These are phyloP conservation scores for Euphorbia schlechtendalii DNA, from an alignment of 441 rosid species.

Conservation along the genomic window DNA sequence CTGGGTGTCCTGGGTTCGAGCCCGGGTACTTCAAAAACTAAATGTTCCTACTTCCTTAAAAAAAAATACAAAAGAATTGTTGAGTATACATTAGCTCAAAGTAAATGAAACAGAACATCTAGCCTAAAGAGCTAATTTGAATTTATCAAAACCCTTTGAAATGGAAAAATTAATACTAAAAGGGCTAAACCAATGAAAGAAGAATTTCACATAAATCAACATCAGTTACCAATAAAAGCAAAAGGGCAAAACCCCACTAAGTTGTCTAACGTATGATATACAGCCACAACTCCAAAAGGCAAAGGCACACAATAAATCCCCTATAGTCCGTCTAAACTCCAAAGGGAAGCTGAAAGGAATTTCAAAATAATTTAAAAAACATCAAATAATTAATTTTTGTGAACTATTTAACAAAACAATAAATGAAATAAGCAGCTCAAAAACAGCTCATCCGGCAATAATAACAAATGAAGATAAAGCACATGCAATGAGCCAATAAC, in stretches of 20 bases:
- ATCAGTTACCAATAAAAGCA: neutral
- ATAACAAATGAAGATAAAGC: constrained; percentile 5
- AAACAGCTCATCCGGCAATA: neutral
- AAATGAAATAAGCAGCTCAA: neutral
- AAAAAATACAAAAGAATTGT: neutral
- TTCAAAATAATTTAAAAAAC: neutral
- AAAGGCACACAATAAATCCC: too few species aligned
- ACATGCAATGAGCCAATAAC: constrained; percentile 10
- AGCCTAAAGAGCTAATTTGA: neutral
- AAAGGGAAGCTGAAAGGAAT: neutral
- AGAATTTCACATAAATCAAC: constrained; percentile 1
- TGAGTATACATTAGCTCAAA: neutral
- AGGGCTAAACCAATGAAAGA: neutral
- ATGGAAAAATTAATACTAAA: neutral
- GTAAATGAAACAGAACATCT: neutral
- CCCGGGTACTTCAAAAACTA: too few species aligned
- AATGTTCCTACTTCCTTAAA: too few species aligned
- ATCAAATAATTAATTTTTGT: neutral
- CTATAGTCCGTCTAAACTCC: too few species aligned
- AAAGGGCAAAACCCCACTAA: neutral
- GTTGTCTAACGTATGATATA: neutral
- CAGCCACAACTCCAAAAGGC: neutral
- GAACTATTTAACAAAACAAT: neutral
- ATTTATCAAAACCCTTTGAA: neutral
- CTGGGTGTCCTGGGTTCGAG: too few species aligned